Evolutionary conservation across 208 protist species (phyloP).

Genomic region (Eutreptiella sp.): DNA sequence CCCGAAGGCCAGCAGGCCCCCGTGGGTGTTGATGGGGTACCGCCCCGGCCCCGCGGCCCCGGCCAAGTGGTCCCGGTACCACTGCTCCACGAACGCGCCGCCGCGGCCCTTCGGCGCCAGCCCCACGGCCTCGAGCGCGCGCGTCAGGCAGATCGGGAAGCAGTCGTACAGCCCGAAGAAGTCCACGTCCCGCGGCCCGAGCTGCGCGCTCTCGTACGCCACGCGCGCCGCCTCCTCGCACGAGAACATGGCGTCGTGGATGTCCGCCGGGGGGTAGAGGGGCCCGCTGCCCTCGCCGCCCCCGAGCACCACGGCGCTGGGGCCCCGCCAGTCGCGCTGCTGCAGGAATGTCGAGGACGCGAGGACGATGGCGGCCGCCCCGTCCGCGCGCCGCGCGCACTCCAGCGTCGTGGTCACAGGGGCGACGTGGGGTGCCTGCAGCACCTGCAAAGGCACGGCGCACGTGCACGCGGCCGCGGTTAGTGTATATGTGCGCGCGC

Average conservation of each 20-base stretch:
- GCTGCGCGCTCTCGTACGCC: slow-evolving; percentile 48
- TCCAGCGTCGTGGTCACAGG: slow-evolving; percentile 50
- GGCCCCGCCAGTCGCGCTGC: no score
- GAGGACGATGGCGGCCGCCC: slow-evolving; percentile 53
- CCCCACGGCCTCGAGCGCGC: slow-evolving; percentile 54
- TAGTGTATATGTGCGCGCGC: not conserved
- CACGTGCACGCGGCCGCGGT: not conserved
- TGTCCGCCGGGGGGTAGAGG: slow-evolving; percentile 52
- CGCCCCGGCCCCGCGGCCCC: slow-evolving; percentile 35
- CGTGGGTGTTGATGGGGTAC: slow-evolving; percentile 66
- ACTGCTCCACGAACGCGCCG: slow-evolving; percentile 47
- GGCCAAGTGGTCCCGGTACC: slow-evolving; percentile 39
- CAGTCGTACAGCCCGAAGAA: slow-evolving; percentile 73
- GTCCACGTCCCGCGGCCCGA: slow-evolving; percentile 48
- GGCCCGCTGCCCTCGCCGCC: slow-evolving; percentile 56
- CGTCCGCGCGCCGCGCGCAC: slow-evolving; percentile 61
- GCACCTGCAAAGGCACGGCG: slow-evolving; percentile 10
- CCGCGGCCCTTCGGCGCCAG: slow-evolving; percentile 53
- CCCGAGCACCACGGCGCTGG: slow-evolving; percentile 37
- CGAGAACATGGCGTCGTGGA: slow-evolving; percentile 53
- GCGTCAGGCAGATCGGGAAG: slow-evolving; percentile 67
- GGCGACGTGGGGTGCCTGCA: slow-evolving; percentile 44
- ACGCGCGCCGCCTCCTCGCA: slow-evolving; percentile 45
- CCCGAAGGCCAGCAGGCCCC: slow-evolving; percentile 61
- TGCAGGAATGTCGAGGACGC: slow-evolving; percentile 36